Evolutionary conservation across 2,329 filamentous ascomycete species (phyloP).

Genomic region (Pyrenophora tritici-repentis): DNA sequence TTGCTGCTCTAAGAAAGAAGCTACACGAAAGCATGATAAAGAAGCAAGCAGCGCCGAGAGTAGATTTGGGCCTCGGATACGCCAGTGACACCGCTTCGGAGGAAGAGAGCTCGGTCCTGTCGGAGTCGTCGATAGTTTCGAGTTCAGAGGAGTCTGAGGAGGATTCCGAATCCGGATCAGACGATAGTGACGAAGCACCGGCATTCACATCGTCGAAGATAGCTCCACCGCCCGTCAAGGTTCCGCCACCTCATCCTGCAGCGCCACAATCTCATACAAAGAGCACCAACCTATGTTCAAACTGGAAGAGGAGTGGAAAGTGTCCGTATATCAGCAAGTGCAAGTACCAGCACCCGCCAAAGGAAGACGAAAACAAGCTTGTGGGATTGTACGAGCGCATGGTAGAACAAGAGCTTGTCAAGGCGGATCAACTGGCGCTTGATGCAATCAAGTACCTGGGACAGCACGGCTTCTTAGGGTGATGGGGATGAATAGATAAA

Average conservation of each 20-base stretch:
- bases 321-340: conserved; percentile 36
- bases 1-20: conserved; percentile 43
- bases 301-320: conserved; percentile 33
- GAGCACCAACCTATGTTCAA: conserved; percentile 24
- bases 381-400: conserved; percentile 38
- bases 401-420: conserved; percentile 53
- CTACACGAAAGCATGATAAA: conserved; percentile 41
- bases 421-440: conserved; percentile 50
- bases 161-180: conserved; percentile 31
- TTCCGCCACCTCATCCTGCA: conserved; percentile 19
- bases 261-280: conserved; percentile 10
- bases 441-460: conserved; percentile 55
- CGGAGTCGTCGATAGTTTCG: conserved; percentile 42
- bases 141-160: conserved; percentile 31
- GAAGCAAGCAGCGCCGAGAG: conserved; percentile 18
- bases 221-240: conserved; percentile 14
- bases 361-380: conserved; percentile 23
- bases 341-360: conserved; percentile 32
- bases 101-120: conserved; percentile 30
- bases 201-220: conserved; percentile 48
- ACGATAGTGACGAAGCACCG: conserved; percentile 35
- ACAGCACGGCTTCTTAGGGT: conserved; percentile 49
- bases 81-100: conserved; percentile 35
- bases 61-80: conserved; percentile 41
- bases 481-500: neutral